A percentile compares a stretch with the other conserved stretches of the same genome.
Evolutionary conservation across 1,139 yeast genomes (phyloP).

Genomic region (Saccharomycopsis hybrid): DNA sequence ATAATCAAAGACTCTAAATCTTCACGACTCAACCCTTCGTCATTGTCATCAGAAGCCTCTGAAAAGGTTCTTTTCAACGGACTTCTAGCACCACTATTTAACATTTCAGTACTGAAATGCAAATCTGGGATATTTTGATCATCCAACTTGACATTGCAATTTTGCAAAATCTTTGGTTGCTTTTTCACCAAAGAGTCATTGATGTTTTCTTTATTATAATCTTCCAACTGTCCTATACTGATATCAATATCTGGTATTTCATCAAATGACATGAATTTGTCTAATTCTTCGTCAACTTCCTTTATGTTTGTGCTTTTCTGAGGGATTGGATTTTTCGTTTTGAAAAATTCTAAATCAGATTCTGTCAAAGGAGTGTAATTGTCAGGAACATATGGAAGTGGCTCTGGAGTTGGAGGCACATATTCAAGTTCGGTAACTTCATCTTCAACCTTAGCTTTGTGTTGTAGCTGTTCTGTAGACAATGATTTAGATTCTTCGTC

Average conservation of each 20-base stretch:
- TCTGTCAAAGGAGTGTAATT: conserved; percentile 11
- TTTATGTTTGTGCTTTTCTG: conserved; percentile 7
- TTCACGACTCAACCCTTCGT: conserved; percentile 13
- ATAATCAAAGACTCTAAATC: conserved; percentile 15
- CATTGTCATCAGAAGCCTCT: conserved; percentile 2
- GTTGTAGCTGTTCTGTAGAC: background rate
- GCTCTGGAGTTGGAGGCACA: conserved; percentile 10
- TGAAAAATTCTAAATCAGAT: conserved; percentile 17
- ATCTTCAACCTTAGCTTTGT: background rate
- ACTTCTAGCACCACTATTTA: background rate
- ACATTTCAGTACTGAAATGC: conserved; percentile 1
- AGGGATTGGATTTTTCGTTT: conserved; percentile 15
- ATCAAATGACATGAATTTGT: conserved; percentile 12
- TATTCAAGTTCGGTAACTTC: conserved; percentile 12
- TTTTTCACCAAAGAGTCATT: conserved; percentile 13
- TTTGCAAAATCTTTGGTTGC: conserved; percentile 7
- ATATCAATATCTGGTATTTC: conserved; percentile 15
- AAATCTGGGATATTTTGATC: conserved; percentile 17
- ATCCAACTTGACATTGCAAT: conserved; percentile 10
- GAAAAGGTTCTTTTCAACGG: conserved; percentile 5
- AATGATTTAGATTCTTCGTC: background rate
- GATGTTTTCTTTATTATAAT: background rate
- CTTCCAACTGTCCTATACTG: conserved; percentile 8
- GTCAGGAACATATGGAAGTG: conserved; percentile 15
- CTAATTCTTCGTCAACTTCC: conserved; percentile 3